Base-by-base conservation (phyloP, 805 yeast genomes). In the Hanseniaspora taiwanica region DNA sequence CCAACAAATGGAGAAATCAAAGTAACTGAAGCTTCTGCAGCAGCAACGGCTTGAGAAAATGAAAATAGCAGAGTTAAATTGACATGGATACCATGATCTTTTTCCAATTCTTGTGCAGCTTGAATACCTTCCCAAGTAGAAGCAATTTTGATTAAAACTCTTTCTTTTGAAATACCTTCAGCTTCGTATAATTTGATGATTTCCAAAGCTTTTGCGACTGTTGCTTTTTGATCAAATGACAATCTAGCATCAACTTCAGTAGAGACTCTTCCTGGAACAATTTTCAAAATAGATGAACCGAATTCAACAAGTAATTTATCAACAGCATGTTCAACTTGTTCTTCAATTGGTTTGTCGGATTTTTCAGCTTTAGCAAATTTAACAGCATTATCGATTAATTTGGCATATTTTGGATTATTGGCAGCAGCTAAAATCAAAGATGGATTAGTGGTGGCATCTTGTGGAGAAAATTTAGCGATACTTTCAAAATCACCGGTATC, bases 91-190 rank as follows among this genome's bases (percentile, higher is more conserved):
- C 77, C 86, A 71, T 91, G 72, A 66, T 91, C 77, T 50, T 78
- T 65, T 73, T 91, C 98, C 63, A 91, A 75, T 64, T 83, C 94
- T 63, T 78, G 76, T 43, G 99, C 98, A 53, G 98, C 99, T 67
- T 84, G 95, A 64, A 91, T 91, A 73, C 99, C 99, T 71, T 91
- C 98, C 83, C 87, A 91, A 49, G 98, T 91, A 45, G 97, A 81
- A 46, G 98, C 98, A 51, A 91, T 76, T 76, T 91, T 91, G 69
- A 91, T 91, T 60, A 89, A 75, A 48, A 91, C 74, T 65, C 97
- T 76, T 49, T 87, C 95, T 71, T 85, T 86, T 48, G 66, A 58
- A 56, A 91, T 81, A 52, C 97, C 97, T 55, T 73, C 72, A 44
- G 76, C 69, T 69, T 85, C 71, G 76, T 91, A 91, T 54, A 89